These are phyloP conservation scores for Nakazawaea peltata DNA, from an alignment of 805 yeast species.

Conservation along the genomic window DNA sequence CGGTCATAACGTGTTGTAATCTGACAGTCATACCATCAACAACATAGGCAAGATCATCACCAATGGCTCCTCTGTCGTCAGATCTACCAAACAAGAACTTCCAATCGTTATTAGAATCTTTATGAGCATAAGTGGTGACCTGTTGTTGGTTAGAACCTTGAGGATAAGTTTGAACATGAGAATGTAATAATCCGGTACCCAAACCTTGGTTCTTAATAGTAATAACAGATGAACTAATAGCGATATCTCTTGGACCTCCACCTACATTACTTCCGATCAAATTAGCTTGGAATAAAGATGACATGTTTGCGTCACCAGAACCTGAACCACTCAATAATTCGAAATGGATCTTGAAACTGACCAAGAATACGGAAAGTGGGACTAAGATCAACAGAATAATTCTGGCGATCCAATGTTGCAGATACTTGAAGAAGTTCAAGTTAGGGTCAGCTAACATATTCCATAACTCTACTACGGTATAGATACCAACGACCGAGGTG, in stretches of 20 bases:
- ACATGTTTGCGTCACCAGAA: constrained; percentile 85
- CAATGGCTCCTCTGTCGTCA: constrained; percentile 23
- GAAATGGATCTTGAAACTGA: constrained; percentile 69
- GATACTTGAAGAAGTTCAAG: constrained; percentile 41
- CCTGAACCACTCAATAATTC: constrained; percentile 68
- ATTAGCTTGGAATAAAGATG: constrained; percentile 85
- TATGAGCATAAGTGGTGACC: constrained; percentile 85
- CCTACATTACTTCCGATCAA: constrained; percentile 58
- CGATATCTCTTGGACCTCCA: constrained; percentile 57
- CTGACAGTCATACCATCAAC: constrained; percentile 63
- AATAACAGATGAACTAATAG: constrained; percentile 51
- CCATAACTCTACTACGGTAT: constrained; percentile 88
- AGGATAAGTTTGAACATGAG: constrained; percentile 85
- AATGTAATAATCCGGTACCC: constrained; percentile 76
- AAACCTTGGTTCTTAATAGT: constrained; percentile 67
- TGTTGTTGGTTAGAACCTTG: constrained; percentile 93
- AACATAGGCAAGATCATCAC: constrained; percentile 28
- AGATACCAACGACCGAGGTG: constrained; percentile 81
- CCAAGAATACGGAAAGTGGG: constrained; percentile 55
- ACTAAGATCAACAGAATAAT: constrained; percentile 51
- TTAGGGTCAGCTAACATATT: constrained; percentile 62
- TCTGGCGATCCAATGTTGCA: constrained; percentile 62
- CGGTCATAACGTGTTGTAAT: constrained; percentile 61
- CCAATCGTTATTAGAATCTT: constrained; percentile 86
- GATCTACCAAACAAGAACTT: constrained; percentile 52